These are phyloP conservation scores for Agrocybe praecox DNA, from an alignment of 768 basidiomycete genomes.

Conservation along the genomic window DNA sequence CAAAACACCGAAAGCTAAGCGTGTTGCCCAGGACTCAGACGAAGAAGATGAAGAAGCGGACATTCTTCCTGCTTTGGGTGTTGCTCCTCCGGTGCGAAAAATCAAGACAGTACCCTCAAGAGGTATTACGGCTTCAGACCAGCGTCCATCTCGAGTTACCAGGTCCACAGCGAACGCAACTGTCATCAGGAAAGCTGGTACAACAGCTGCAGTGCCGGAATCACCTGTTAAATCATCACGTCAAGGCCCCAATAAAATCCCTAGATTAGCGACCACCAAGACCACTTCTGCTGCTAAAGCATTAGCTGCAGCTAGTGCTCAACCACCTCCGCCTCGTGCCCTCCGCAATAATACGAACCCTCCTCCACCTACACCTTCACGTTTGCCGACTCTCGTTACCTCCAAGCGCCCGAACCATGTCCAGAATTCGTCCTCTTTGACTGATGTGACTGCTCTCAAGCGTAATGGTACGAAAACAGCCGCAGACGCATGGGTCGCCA, in stretches of 20 bases:
- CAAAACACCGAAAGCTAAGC: conserved; percentile 85
- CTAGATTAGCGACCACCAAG: conserved; percentile 58
- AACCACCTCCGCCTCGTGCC: conserved; percentile 28
- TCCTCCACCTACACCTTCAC: conserved; percentile 72
- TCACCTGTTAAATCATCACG: conserved; percentile 47
- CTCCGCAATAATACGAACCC: conserved; percentile 30
- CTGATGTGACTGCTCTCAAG: conserved; percentile 51
- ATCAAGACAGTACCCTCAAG: conserved; percentile 44
- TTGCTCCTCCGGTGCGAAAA: conserved; percentile 44
- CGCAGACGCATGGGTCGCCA: conserved; percentile 77
- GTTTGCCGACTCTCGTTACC: conserved; percentile 71
- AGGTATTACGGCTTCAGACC: conserved; percentile 64
- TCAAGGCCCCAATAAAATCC: conserved; percentile 68
- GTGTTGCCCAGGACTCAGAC: conserved; percentile 66
- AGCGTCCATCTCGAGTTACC: conserved; percentile 73
- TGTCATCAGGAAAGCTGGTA: conserved; percentile 56
- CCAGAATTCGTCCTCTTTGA: conserved; percentile 38
- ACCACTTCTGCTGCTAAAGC: conserved; percentile 50
- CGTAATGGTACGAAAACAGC: conserved; percentile 30
- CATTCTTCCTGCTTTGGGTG: conserved; percentile 62
- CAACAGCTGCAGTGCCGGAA: conserved; percentile 33
- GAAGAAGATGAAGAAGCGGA: conserved; percentile 53
- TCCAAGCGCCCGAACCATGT: conserved; percentile 55
- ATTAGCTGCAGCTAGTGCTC: conserved; percentile 38
- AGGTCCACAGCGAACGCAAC: conserved; percentile 65